phyloP scores from a whole-genome alignment of 2,329 filamentous ascomycete genomes.

The Penicillium frequentans region DNA sequence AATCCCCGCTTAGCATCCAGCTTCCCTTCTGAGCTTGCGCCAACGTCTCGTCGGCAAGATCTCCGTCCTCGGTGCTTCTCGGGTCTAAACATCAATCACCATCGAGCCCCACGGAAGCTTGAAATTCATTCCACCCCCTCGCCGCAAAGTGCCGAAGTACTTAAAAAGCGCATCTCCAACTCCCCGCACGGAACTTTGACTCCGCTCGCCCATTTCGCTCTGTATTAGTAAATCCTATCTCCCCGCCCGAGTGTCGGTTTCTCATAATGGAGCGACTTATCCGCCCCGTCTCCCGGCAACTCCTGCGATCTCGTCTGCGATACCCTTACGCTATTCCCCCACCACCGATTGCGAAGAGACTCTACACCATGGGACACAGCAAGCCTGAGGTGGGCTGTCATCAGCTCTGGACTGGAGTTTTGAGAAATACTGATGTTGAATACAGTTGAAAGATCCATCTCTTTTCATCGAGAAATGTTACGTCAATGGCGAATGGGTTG shows the following conservation, averaged over 20 bases:
- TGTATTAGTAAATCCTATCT: slow-evolving; percentile 4
- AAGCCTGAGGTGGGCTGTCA: slow-evolving; percentile 38
- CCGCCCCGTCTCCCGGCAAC: slow-evolving; percentile 37
- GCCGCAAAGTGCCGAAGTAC: neutral
- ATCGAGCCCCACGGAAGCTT: slow-evolving; percentile 3
- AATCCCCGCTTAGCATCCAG: slow-evolving; percentile 6
- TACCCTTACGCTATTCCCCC: slow-evolving; percentile 38
- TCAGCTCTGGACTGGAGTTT: neutral
- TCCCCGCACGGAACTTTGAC: slow-evolving; percentile 18
- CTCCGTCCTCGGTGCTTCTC: slow-evolving; percentile 24
- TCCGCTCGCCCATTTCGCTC: slow-evolving; percentile 7
- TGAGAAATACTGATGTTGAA: slow-evolving; percentile 1
- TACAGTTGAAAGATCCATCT: slow-evolving; percentile 72
- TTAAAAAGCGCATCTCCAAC: slow-evolving; percentile 19
- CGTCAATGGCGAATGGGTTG: slow-evolving; percentile 90
- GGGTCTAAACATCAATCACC: slow-evolving; percentile 25
- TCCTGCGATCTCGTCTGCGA: slow-evolving; percentile 34
- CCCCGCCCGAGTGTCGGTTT: slow-evolving; percentile 3
- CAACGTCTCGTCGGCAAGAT: slow-evolving; percentile 9
- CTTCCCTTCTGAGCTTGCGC: slow-evolving; percentile 7
- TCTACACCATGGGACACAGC: slow-evolving; percentile 44
- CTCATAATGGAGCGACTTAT: slow-evolving; percentile 33
- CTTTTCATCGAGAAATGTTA: slow-evolving; percentile 83
- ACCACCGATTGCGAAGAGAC: slow-evolving; percentile 32
- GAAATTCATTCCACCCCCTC: neutral